Base-by-base conservation (phyloP, 1,284 basidiomycete genomes). In the Leccinum angustisporum region DNA sequence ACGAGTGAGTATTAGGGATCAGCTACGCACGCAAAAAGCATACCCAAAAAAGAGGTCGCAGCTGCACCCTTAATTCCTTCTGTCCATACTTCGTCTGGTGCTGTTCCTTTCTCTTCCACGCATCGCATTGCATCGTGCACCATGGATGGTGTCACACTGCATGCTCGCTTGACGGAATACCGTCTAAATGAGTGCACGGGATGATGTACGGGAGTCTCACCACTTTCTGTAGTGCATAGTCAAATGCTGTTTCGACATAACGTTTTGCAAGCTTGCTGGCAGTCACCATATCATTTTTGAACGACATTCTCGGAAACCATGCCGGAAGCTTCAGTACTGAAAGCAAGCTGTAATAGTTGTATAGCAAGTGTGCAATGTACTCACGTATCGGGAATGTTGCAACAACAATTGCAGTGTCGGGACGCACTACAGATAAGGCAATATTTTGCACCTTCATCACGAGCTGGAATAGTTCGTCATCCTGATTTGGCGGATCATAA, bases 311-410 rank as follows among this genome's bases (percentile, higher is more conserved):
- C 16, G 54, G 54, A 21, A 56, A 43, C 54, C 54, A 56, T n/a
- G 54, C 54, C 9, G 54, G 54, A 16, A 65, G 50, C 18, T 56
- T 58, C 11, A 57, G 30, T 14, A 66, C 64, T 65, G 4, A 10
- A 11, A 25, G 11, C 1, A 31, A 18, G 8, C 4, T 25, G 38
- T 34, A 33, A 27, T 14, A 16, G 16, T 30, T 14, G 14, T 38
- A 14, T 18, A 6, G 52, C 25, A 38, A 3, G 16, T 1, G 27
- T 11, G 5, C 1, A 30, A 31, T 34, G 33, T 34, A 48, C 68
- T 51, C 36, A 70, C 67, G 7, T 1, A 51, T 30, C 1, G 69
- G 69, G 27, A 68, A 66, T 2, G 67, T 36, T 13, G 16, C 54
- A 5, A 63, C 5, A 7, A 63, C 16, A 34, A 63, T 27, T 13